These are phyloP conservation scores for Phlebiopsis flavidoalba DNA, from an alignment of 768 basidiomycete species.

Conservation along the genomic window DNA sequence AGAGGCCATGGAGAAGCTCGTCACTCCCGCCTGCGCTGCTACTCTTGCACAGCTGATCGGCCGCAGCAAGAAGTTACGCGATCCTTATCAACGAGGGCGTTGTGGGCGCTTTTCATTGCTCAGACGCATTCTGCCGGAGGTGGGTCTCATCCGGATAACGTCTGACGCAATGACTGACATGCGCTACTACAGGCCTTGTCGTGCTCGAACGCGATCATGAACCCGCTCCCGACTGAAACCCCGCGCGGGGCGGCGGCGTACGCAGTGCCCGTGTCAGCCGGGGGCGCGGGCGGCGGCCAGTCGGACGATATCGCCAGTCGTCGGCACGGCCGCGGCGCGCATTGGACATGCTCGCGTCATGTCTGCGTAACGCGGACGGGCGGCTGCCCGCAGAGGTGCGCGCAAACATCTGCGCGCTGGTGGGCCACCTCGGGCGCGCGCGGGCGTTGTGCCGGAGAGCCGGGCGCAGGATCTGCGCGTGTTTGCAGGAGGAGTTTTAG, in stretches of 20 bases:
- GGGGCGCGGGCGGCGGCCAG: conserved; percentile 32
- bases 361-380: conserved; percentile 45
- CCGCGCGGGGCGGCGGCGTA: conserved; percentile 5
- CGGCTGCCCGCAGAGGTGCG: conserved; percentile 71
- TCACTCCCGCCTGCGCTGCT: conserved; percentile 48
- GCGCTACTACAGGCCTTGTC: conserved; percentile 40
- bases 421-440: conserved; percentile 59
- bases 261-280: conserved; percentile 21
- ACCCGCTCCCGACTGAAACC: conserved; percentile 41
- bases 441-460: conserved; percentile 41
- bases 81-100: conserved; percentile 87
- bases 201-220: conserved; percentile 58
- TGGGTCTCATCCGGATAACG: conserved; percentile 27
- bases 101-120: conserved; percentile 77
- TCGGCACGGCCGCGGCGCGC: conserved; percentile 46
- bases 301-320: conserved; percentile 48
- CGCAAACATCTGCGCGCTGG: conserved; percentile 67
- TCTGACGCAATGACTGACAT: not conserved
- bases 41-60: conserved; percentile 69
- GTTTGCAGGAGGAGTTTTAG: conserved; percentile 47
- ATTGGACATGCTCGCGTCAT: conserved; percentile 62
- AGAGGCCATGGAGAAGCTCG: conserved; percentile 46
- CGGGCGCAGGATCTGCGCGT: conserved; percentile 30
- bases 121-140: conserved; percentile 63
- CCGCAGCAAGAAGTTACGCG: conserved; percentile 74